phyloP scores from a whole-genome alignment of 352 stramenopile species.

The Ochromonadaceae sp. region DNA sequence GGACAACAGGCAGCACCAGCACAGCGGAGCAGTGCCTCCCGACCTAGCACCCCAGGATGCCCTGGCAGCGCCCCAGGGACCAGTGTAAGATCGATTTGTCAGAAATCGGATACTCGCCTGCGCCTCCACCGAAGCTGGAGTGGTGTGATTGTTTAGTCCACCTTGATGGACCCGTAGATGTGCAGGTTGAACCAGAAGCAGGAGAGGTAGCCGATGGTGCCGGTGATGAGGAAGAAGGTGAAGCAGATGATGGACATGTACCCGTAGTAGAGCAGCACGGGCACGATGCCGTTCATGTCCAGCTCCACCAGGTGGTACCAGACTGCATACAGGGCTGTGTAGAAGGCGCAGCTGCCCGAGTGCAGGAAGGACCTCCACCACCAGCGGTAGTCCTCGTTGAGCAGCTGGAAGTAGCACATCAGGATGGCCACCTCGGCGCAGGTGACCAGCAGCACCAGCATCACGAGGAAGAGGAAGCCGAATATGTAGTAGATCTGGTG shows the following conservation, averaged over 20 bases:
- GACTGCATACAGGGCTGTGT: conserved; percentile 80
- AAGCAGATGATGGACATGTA: conserved; percentile 60
- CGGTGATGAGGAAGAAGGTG: conserved; percentile 84
- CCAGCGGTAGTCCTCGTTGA: conserved; percentile 96
- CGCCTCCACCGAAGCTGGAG: no score
- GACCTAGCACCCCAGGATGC: no score
- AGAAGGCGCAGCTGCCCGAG: conserved; percentile 74
- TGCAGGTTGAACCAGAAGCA: conserved; percentile 94
- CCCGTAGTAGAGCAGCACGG: conserved; percentile 53
- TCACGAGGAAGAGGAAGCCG: conserved; percentile 89
- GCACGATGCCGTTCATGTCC: conserved; percentile 72
- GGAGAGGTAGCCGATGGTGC: conserved; percentile 83
- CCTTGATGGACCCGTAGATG: conserved; percentile 95
- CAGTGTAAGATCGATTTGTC: no score
- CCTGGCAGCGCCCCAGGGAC: no score
- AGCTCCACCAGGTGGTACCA: conserved; percentile 68
- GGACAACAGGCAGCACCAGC: no score
- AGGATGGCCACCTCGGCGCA: conserved; percentile 97
- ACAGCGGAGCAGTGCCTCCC: no score
- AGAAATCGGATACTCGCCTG: no score
- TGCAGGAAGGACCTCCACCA: conserved; percentile 96
- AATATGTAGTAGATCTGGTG: conserved; percentile 97
- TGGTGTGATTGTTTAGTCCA: conserved; percentile 38
- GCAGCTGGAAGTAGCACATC: conserved; percentile 97
- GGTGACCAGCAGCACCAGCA: conserved; percentile 89